phyloP scores from a whole-genome alignment of 805 yeast genomes.

The Starmerella powellii region DNA sequence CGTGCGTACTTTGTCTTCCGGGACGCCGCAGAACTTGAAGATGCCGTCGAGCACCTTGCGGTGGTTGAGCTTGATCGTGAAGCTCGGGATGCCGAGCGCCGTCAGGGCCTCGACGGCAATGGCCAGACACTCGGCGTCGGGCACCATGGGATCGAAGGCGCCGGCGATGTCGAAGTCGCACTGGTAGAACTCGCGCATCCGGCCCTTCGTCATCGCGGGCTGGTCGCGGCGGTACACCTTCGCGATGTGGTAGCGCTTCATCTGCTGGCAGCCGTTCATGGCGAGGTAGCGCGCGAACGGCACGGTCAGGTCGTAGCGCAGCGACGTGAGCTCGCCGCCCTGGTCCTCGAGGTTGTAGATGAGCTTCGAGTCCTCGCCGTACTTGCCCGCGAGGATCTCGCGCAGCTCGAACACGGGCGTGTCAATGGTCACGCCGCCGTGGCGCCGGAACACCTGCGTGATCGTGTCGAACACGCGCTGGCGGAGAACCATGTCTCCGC shows the following conservation, averaged over 20 bases:
- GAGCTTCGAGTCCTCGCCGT: constrained; percentile 96
- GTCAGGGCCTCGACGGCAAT: constrained; percentile 75
- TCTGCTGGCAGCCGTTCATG: constrained; percentile 77
- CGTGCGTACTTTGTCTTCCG: constrained; percentile 84
- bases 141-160: constrained; percentile 81
- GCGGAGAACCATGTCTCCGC: constrained; percentile 90
- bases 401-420: constrained; percentile 96
- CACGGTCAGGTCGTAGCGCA: constrained; percentile 93
- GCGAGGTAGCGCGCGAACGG: constrained; percentile 98
- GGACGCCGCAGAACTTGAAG: constrained; percentile 88
- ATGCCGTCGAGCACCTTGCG: constrained; percentile 93
- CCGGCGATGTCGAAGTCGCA: constrained; percentile 99
- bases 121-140: constrained; percentile 82
- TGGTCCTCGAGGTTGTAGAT: constrained; percentile 95
- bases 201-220: constrained; percentile 99
- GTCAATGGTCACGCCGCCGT: constrained; percentile 96
- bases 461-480: constrained; percentile 71
- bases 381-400: constrained; percentile 91
- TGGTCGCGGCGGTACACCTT: constrained; percentile 98
- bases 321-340: constrained; percentile 93
- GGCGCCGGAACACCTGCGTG: constrained; percentile 71
- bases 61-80: constrained; percentile 87
- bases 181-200: constrained; percentile 99
- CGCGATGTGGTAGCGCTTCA: constrained; percentile 93
- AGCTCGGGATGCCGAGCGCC: constrained; percentile 72